These are phyloP conservation scores for Alternaria incomplexa DNA, from an alignment of 2,329 filamentous ascomycete species.

Conservation along the genomic window DNA sequence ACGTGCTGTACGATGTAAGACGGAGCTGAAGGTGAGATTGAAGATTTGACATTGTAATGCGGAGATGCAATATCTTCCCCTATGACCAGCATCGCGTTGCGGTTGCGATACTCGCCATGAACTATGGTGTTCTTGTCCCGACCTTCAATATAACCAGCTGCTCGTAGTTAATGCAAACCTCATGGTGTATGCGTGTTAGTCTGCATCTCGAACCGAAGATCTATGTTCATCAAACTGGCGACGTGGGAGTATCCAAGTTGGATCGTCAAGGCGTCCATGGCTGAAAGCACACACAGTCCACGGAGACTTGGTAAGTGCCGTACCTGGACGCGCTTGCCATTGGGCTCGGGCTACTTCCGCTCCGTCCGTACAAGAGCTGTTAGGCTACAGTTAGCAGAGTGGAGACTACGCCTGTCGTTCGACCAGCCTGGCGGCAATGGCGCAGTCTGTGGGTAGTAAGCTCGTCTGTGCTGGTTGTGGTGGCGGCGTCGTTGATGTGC, in stretches of 20 bases:
- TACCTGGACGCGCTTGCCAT: too few relatives aligned
- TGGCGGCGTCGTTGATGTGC: background rate
- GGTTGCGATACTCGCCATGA: background rate
- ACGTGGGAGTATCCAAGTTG: background rate
- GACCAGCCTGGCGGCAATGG: background rate
- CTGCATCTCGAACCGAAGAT: background rate
- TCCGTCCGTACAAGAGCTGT: background rate
- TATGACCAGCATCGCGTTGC: background rate
- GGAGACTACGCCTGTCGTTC: background rate
- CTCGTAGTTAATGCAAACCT: too few relatives aligned
- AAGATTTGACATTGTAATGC: background rate
- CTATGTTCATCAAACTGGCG: background rate
- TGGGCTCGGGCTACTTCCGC: background rate
- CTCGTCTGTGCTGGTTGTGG: background rate
- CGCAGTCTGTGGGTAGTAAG: background rate
- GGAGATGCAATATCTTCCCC: background rate
- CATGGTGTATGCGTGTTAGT: background rate
- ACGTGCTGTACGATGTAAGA: background rate
- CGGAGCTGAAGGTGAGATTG: background rate
- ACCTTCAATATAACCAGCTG: background rate
- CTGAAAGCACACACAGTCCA: background rate
- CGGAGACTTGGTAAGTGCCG: background rate
- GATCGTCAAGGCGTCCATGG: background rate
- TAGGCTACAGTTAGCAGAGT: background rate
- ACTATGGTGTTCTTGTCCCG: background rate